Evolutionary conservation across 108 stramenopile species (phyloP).

Genomic region (Cylindrotheca fusiformis): DNA sequence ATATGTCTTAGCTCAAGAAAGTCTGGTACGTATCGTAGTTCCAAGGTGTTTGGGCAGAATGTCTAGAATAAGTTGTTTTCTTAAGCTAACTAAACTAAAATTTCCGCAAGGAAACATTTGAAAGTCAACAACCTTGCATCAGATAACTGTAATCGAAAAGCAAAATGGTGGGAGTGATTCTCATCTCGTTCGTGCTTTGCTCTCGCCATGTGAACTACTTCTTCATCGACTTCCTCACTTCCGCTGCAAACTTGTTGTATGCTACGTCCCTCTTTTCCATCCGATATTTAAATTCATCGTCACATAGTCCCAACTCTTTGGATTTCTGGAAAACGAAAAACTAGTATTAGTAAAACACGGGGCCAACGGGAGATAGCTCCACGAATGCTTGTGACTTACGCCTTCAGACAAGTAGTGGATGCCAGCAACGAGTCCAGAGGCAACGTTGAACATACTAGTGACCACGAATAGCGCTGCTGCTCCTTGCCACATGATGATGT

Average conservation of each 20-base stretch:
- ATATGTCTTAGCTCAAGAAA: too few relatives aligned
- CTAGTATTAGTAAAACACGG: constrained; percentile 5
- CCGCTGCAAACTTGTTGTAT: constrained; percentile 3
- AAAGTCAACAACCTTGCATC: too few relatives aligned
- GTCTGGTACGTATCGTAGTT: too few relatives aligned
- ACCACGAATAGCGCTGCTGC: constrained; percentile 71
- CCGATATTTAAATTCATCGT: constrained; percentile 56
- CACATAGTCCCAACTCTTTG: constrained; percentile 47
- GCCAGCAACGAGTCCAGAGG: constrained; percentile 59
- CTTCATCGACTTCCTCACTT: constrained; percentile 22
- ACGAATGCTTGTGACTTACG: constrained; percentile 52
- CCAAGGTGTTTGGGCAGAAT: too few relatives aligned
- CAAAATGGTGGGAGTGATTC: too few relatives aligned
- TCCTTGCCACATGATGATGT: constrained; percentile 79
- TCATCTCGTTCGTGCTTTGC: too few relatives aligned
- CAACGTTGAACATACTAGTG: constrained; percentile 71
- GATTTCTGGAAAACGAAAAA: constrained; percentile 15
- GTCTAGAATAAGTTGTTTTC: too few relatives aligned
- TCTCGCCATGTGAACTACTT: too few relatives aligned
- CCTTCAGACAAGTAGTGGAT: constrained; percentile 56
- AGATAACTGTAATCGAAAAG: too few relatives aligned
- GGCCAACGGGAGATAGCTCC: constrained; percentile 5
- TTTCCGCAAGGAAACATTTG: too few relatives aligned
- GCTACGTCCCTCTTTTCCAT: constrained; percentile 59
- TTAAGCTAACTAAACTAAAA: too few relatives aligned